Base-by-base conservation (phyloP, 306 rosid species). In the Gastrolobium villosum region DNA sequence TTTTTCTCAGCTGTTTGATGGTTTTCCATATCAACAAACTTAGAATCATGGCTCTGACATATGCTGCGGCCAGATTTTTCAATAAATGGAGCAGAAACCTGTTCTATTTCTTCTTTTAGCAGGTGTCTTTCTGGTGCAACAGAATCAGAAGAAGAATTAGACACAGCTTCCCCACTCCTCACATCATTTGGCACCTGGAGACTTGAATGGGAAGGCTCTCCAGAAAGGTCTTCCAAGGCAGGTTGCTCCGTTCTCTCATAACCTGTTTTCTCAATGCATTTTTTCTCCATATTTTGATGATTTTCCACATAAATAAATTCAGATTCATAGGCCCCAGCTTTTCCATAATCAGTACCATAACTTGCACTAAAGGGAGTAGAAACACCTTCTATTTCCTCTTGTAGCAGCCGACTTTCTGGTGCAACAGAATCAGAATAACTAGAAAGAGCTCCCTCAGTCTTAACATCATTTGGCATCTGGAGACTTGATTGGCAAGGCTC, bases 361-460 rank as follows among this genome's bases (percentile, higher is more conserved):
- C 46, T 71, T 49, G 66, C 67, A 72, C 37, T 11, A 61, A 1
- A 64, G 13, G 65, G 37, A 74, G 59, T 10, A 76, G 88, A 69
- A 68, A 68, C 30, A 30, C 5, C 40, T 26, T 79, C 67, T 4
- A 10, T 48, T 53, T 77, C 79, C 75, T 79, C 83, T 41, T 60
- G 56, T 30, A 60, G 65, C 44, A 77, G 63, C 59, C 52, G 81
- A 57, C 55, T 53, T 69, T 45, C 64, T 63, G 30, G 63, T 40
- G 77, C 56, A 74, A 69, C 78, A 74, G 40, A 63, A 79, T 78
- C 84, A 59, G 85, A 84, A 65, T 34, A 50, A 73, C 69, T 77
- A 72, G 82, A 65, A 28, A 56, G 69, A 57, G 53, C 66, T 75
- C 70, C 82, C 73, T 75, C 82, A 28, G 62, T 56, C 55, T 65